Base-by-base conservation (phyloP, 306 rosid species). In the Aeschynomene evenia region DNA sequence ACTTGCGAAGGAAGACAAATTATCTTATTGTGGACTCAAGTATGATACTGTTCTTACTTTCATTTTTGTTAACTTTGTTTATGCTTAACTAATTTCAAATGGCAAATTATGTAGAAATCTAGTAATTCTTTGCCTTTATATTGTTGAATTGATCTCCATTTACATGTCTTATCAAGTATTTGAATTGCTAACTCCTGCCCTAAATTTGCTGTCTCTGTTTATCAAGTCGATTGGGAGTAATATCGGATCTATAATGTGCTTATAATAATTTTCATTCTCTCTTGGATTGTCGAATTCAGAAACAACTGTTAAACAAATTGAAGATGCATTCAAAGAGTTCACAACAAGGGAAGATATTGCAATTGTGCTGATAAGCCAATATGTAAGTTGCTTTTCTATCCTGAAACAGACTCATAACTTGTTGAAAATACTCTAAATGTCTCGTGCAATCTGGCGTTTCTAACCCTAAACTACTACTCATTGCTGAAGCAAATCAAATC, bases 271-370 rank as follows among this genome's bases (percentile, higher is more conserved):
- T 51, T 14, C 14, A 18, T 42, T 11, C 29, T 19, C 39, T 45
- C 56, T 42, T 61, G 11, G 28, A 6, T 19, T 58, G 23, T 34
- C 51, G 24, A 39, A 22, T 63, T 22, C 68, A 90, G 91, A 90
- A 81, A 89, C 93, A 19, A 87, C 96, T 7, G 85, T 89, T 31
- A 89, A 90, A 74, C 82, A 79, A 76, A 87, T 87, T 61, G 96
- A 90, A 80, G 96, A 85, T 68, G 89, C 91, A 65, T 89, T 87
- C 85, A 90, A 83, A 66, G 96, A 90, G 70, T 90, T 87, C 72
- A 90, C 91, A 10, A 14, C 88, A 45, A 85, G 77, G 80, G 96
- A 89, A 58, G 88, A 90, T 33, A 76, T 87, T 23, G 93, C 96
- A 4, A 72, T 87, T 45, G 85, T 87, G 68, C 63, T 87, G 66